Base-by-base conservation (phyloP, 2,329 filamentous ascomycete species). In the Colletotrichum acutatum region DNA sequence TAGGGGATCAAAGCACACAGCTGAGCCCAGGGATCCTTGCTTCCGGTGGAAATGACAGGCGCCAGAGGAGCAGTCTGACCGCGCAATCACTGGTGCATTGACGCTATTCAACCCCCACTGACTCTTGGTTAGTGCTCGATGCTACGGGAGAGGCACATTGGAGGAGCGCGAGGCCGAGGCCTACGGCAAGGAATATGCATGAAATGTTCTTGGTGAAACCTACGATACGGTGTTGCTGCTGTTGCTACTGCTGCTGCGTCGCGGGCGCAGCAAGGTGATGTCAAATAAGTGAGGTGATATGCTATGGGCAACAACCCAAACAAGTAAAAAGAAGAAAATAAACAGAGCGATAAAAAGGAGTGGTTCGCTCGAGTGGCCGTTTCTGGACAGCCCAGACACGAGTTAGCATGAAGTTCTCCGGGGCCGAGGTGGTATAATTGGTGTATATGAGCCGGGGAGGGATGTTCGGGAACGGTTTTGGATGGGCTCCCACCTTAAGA, bases 1-100 rank as follows among this genome's bases (percentile, higher is more conserved):
- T 56, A 71, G 32, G 73, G 65, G 71, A 74, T 74, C 73, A 71
- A 74, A 71, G 73, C 73, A 74, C 71, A 71, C 56, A 53, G 66
- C 66, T 73, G 49, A 61, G 67, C 34, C 63, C 53, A 34, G 70
- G 71, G 73, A 71, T 71, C 73, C 73, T 66, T 74, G 73, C 34
- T 32, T n/a, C 9, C 24, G 53, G 71, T 68, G 66, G 70, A 74
- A 65, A 70, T 69, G 71, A 69, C 66, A 72, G 66, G 70, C 58
- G 58, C 26, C 52, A 46, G 62, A 66, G 46, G 26, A 61, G 46
- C 26, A 72, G 69, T 74, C 69, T 57, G 72, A 68, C 64, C 72
- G 64, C 57, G 37, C 72, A 64, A 71, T 74, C 70, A 66, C 53
- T 24, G 59, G 64, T 54, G 74, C 74, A 75, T 75, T 74, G 74